Conservation (phyloP, 352 stramenopile genomes). For the Globisporangium ultimum region DNA sequence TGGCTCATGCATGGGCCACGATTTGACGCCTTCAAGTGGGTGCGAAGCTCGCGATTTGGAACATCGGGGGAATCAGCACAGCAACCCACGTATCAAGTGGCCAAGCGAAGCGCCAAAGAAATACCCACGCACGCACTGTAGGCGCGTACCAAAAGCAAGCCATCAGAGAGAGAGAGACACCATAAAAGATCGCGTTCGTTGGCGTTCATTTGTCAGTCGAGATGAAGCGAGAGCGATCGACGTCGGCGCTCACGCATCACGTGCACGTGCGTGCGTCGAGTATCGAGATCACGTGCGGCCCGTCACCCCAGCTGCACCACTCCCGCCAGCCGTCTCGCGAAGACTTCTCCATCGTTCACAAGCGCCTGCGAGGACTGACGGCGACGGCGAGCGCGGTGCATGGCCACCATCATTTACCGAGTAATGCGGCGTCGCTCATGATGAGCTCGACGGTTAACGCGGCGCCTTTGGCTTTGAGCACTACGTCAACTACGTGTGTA, state of each 20-base stretch:
- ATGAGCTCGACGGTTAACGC: not conserved
- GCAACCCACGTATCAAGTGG: too few species aligned
- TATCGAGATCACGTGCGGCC: conserved; percentile 14
- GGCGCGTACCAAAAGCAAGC: too few species aligned
- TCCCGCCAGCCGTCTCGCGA: conserved; percentile 18
- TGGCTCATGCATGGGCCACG: not conserved
- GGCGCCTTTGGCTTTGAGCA: conserved; percentile 18
- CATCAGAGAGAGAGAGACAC: not conserved
- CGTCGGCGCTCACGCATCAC: conserved; percentile 19
- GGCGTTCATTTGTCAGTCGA: too few species aligned
- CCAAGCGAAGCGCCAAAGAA: too few species aligned
- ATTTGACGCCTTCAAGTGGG: conserved; percentile 1
- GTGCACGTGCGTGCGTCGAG: conserved; percentile 19
- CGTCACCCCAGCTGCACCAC: conserved; percentile 6
- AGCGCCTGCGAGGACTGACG: conserved; percentile 30
- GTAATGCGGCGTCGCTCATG: not conserved
- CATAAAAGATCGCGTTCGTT: not conserved
- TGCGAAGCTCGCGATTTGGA: not conserved
- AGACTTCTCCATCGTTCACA: conserved; percentile 31
- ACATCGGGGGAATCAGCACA: not conserved
- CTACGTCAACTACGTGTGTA: conserved; percentile 8
- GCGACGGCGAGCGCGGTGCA: conserved; percentile 8
- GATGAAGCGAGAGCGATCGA: conserved; percentile 51
- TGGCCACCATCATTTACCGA: not conserved
- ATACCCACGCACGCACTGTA: too few species aligned